These are phyloP conservation scores for Cryphonectria naterciae DNA, from an alignment of 2,329 filamentous ascomycete genomes.

Conservation along the genomic window DNA sequence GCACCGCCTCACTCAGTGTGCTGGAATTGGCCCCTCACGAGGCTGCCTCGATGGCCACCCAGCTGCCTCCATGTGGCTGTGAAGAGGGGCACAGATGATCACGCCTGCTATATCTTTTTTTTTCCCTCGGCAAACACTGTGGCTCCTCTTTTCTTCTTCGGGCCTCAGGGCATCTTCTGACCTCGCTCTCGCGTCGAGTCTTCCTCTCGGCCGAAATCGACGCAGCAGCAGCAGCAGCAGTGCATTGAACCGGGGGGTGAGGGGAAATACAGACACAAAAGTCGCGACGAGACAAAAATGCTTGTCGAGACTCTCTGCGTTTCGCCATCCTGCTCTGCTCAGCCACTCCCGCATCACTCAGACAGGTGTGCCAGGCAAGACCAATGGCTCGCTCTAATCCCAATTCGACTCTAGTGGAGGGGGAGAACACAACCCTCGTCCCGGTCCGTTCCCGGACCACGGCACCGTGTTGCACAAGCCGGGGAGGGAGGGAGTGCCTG, in stretches of 20 bases:
- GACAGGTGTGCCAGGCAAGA: too few species aligned
- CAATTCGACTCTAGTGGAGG: not conserved
- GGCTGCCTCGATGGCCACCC: constrained; percentile 7
- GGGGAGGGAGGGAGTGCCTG: not conserved
- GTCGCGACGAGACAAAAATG: not conserved
- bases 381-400: not conserved
- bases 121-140: not conserved
- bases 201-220: not conserved
- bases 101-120: too few species aligned
- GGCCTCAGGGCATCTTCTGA: not conserved
- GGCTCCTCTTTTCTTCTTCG: not conserved
- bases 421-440: not conserved
- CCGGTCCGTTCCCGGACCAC: not conserved
- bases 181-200: not conserved
- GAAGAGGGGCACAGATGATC: not conserved
- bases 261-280: not conserved
- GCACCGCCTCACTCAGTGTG: constrained; percentile 14
- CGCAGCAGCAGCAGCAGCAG: not conserved
- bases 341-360: constrained; percentile 7
- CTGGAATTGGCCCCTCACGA: not conserved
- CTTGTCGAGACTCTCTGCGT: constrained; percentile 4
- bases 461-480: not conserved
- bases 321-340: constrained; percentile 8
- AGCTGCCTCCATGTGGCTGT: constrained; percentile 15
- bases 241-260: not conserved